Conservation (phyloP, 192 early-diverging fungal genomes). For the Entophlyctis luteolus region DNA sequence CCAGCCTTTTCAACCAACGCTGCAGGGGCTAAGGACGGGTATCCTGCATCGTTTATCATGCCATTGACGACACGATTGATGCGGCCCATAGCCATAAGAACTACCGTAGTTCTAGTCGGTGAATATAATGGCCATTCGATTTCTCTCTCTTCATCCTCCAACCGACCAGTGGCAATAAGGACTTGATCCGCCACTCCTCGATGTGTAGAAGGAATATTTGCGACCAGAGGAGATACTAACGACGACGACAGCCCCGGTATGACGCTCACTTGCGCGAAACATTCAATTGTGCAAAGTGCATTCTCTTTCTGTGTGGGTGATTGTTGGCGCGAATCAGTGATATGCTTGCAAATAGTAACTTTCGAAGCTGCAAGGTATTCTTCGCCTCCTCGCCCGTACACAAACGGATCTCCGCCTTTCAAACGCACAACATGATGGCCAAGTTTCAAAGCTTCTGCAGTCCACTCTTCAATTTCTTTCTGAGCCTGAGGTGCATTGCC, state of each 20-base stretch:
- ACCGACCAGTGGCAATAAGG: constrained; percentile 73
- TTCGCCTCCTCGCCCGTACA: constrained; percentile 84
- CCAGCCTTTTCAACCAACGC: constrained; percentile 79
- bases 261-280: constrained; percentile 41
- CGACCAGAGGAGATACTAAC: constrained; percentile 70
- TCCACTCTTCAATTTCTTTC: constrained; percentile 69
- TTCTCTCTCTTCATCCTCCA: constrained; percentile 59
- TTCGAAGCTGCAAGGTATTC: constrained; percentile 54
- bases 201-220: constrained; percentile 79
- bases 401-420: constrained; percentile 84
- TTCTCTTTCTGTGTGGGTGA: neutral
- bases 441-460: constrained; percentile 59
- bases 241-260: constrained; percentile 77
- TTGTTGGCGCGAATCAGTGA: neutral
- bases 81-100: constrained; percentile 81
- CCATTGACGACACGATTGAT: constrained; percentile 56
- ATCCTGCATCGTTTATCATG: constrained; percentile 46
- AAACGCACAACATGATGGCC: constrained; percentile 73
- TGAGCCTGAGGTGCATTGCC: constrained; percentile 66
- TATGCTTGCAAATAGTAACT: neutral
- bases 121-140: constrained; percentile 65
- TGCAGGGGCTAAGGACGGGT: constrained; percentile 62
- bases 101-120: constrained; percentile 64
- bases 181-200: constrained; percentile 80
- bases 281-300: neutral